phyloP scores from a whole-genome alignment of 2,329 filamentous ascomycete species.

The Nemania diffusa region DNA sequence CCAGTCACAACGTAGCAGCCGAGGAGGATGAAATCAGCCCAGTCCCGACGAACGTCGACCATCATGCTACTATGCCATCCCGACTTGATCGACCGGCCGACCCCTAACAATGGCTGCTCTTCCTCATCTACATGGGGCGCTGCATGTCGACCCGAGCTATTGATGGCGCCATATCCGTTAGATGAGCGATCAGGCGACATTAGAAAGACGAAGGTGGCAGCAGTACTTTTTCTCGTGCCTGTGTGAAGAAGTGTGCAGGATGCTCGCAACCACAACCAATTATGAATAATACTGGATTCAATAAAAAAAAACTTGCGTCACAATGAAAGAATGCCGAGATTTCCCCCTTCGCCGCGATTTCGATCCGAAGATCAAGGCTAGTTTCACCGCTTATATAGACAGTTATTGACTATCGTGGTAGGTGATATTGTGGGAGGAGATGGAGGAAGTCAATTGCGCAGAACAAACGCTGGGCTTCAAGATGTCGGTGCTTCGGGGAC shows the following conservation, averaged over 20 bases:
- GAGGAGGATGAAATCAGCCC: conserved; percentile 75
- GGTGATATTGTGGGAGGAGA: conserved; percentile 17
- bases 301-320: not conserved
- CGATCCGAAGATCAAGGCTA: conserved; percentile 7
- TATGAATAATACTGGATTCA: not conserved
- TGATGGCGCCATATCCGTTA: conserved; percentile 46
- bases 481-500: not conserved
- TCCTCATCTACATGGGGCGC: conserved; percentile 43
- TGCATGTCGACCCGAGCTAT: conserved; percentile 26
- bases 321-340: conserved; percentile 2
- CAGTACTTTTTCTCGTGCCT: not conserved
- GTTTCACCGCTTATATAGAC: not conserved
- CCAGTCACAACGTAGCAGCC: conserved; percentile 82
- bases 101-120: conserved; percentile 49
- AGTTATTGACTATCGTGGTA: conserved; percentile 17
- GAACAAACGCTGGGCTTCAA: not conserved
- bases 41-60: conserved; percentile 65
- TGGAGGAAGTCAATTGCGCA: conserved; percentile 6
- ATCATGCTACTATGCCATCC: conserved; percentile 51
- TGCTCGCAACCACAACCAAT: not conserved
- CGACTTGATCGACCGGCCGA: conserved; percentile 30
- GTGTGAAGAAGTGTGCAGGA: not conserved
- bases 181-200: conserved; percentile 35
- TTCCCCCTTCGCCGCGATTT: not conserved
- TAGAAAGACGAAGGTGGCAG: not conserved